Conservation (phyloP, 2,329 filamentous ascomycete genomes). For the Pyrenophora graminea region DNA sequence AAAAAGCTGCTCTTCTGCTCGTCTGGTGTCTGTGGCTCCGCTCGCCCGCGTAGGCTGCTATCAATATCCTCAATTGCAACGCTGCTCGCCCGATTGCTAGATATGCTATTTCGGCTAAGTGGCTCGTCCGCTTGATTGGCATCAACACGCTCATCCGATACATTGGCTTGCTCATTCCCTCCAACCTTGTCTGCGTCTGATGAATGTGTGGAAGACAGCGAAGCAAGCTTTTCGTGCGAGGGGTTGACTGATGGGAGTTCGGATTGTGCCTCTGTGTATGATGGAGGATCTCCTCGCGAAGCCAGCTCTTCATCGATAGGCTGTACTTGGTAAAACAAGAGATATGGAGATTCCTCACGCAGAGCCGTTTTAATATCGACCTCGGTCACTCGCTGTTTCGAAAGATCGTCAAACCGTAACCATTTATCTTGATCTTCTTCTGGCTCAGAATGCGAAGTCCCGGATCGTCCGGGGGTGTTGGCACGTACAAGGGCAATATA, state of each 20-base stretch:
- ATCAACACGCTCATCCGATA: slow-evolving; percentile 19
- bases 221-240: slow-evolving; percentile 37
- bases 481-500: slow-evolving; percentile 86
- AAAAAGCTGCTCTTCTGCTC: slow-evolving; percentile 45
- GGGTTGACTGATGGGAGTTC: slow-evolving; percentile 24
- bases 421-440: slow-evolving; percentile 59
- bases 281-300: slow-evolving; percentile 45
- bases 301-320: slow-evolving; percentile 75
- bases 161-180: slow-evolving; percentile 32
- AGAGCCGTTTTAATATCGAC: slow-evolving; percentile 80
- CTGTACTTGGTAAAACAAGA: slow-evolving; percentile 93
- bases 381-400: slow-evolving; percentile 69
- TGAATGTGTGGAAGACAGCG: slow-evolving; percentile 19
- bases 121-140: slow-evolving; percentile 26
- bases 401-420: slow-evolving; percentile 92
- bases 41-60: slow-evolving; percentile 37
- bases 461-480: slow-evolving; percentile 48
- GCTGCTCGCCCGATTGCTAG: slow-evolving; percentile 48
- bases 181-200: slow-evolving; percentile 25
- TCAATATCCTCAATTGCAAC: slow-evolving; percentile 48
- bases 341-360: slow-evolving; percentile 86
- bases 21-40: slow-evolving; percentile 51
- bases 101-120: slow-evolving; percentile 41
- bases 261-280: slow-evolving; percentile 45
- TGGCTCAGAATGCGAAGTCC: slow-evolving; percentile 54